Percentiles rank a stretch among this genome's conserved stretches.
These are phyloP conservation scores for Dalechampia spathulata DNA, from an alignment of 441 rosid species.

Conservation along the genomic window DNA sequence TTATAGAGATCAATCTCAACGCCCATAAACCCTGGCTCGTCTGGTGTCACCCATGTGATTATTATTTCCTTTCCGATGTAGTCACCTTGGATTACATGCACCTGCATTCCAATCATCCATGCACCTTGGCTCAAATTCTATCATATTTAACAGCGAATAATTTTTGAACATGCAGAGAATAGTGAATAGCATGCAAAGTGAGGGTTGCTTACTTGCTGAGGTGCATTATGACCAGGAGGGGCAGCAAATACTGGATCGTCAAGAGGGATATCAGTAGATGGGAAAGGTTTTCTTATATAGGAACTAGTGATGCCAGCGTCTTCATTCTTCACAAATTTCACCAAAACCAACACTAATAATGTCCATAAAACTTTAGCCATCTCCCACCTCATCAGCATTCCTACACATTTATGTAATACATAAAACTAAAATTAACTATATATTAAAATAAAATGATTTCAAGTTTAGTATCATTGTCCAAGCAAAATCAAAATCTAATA, in stretches of 20 bases:
- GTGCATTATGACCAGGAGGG: conserved; percentile 41
- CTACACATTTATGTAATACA: too few relatives aligned
- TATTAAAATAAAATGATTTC: too few relatives aligned
- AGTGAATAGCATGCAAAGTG: too few relatives aligned
- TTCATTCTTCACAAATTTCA: conserved; percentile 24
- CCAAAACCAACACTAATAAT: too few relatives aligned
- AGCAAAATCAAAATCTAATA: too few relatives aligned
- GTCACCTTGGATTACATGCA: conserved; percentile 94
- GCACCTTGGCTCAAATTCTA: too few relatives aligned
- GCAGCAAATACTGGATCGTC: conserved; percentile 31
- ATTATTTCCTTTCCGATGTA: conserved; percentile 84
- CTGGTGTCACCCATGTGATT: conserved; percentile 84
- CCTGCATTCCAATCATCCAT: conserved; percentile 25
- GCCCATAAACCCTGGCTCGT: conserved; percentile 51
- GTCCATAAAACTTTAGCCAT: too few relatives aligned
- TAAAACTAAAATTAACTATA: too few relatives aligned
- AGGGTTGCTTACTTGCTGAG: conserved; percentile 41
- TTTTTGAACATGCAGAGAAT: too few relatives aligned
- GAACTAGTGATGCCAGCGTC: conserved; percentile 29
- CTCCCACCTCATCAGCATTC: too few relatives aligned
- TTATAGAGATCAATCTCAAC: conserved; percentile 55
- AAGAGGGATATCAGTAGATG: conserved; percentile 39
- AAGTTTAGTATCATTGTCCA: too few relatives aligned
- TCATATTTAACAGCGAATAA: too few relatives aligned
- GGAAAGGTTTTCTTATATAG: conserved; percentile 33